Evolutionary conservation across 1,139 yeast genomes (phyloP), one percentile per base, ranked within the genome.

Genomic region (Diutina catenulata): DNA sequence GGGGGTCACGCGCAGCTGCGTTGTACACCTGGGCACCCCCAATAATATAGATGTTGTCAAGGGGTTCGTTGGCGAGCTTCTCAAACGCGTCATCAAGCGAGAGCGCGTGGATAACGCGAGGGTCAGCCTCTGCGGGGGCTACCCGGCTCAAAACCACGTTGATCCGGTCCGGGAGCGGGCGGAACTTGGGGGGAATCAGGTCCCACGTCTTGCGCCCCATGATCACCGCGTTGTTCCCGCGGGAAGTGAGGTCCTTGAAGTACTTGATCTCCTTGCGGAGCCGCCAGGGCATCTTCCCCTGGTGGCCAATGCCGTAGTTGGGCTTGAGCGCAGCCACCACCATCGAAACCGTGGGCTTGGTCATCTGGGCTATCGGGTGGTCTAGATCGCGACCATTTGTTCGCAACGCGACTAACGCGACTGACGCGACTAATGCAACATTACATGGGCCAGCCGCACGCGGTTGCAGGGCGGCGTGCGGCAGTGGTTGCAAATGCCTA

Each of bases 181-280:
- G 66, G 59, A 86, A 91, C 53, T 70, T 77, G 1, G 58, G 43
- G 0, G 98, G 98, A 36, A 91, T 87, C 7, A 95, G 83, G 28
- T 87, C 93, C 95, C 97, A 91, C 1, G 98, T 91, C 52, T 78
- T 81, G 41, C 96, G 69, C 5, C 99, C 99, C 99, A 93, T 91
- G 8, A 93, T 68, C 11, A 93, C 97, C 0, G 87, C 94, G 49
- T 88, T 84, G 40, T 59, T 53, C 3, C 29, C 37, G 6, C 13
- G 29, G 3, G 77, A 60, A 0, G 98, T 91, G 14, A 83, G 80
- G 40, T 74, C 74, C 42, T 74, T 71, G 62, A 91, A 91, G 55
- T 80, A 91, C 50, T 75, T 75, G 79, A 93, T 84, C 55, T 91
- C 99, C 41, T 79, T 70, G 40, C 76, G 68, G 24, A 91, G 65